These are phyloP conservation scores for Trametes cinnabarina DNA, from an alignment of 768 basidiomycete species.

Conservation along the genomic window DNA sequence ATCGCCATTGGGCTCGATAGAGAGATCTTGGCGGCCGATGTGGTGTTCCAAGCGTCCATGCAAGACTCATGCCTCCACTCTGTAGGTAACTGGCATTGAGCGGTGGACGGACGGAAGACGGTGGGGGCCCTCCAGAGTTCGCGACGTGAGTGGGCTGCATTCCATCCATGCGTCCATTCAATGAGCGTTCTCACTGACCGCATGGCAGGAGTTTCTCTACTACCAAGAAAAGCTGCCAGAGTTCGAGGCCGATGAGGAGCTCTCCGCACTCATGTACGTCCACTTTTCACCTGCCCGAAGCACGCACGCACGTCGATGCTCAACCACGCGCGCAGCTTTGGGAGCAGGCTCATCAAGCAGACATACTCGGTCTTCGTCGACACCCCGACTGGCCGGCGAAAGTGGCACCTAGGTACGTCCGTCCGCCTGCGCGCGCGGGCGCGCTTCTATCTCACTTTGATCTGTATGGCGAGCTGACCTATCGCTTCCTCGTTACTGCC, in stretches of 20 bases:
- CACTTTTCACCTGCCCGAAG: slow-evolving; percentile 2
- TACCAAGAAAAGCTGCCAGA: slow-evolving; percentile 65
- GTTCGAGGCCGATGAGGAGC: slow-evolving; percentile 22
- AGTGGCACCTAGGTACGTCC: slow-evolving; percentile 77
- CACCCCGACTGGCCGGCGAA: slow-evolving; percentile 61
- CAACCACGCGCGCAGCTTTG: slow-evolving; percentile 26
- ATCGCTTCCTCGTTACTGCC: background rate
- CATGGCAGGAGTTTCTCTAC: slow-evolving; percentile 66
- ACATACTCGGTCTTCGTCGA: slow-evolving; percentile 78
- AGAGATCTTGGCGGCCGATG: background rate
- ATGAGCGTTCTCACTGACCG: slow-evolving; percentile 2
- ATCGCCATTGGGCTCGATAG: slow-evolving; percentile 15
- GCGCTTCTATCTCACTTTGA: slow-evolving; percentile 5
- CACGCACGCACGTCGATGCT: slow-evolving; percentile 26
- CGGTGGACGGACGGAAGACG: slow-evolving; percentile 72
- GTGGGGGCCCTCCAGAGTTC: slow-evolving; percentile 79
- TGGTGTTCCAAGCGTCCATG: background rate
- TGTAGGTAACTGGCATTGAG: slow-evolving; percentile 57
- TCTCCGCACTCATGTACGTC: slow-evolving; percentile 27
- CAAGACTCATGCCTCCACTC: background rate
- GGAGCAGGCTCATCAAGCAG: slow-evolving; percentile 65
- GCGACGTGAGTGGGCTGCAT: slow-evolving; percentile 50
- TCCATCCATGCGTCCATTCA: background rate
- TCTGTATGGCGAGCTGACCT: slow-evolving; percentile 2
- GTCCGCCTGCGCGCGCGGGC: background rate